phyloP scores from a whole-genome alignment of 2,329 filamentous ascomycete species.

The Clonostachys chloroleuca region DNA sequence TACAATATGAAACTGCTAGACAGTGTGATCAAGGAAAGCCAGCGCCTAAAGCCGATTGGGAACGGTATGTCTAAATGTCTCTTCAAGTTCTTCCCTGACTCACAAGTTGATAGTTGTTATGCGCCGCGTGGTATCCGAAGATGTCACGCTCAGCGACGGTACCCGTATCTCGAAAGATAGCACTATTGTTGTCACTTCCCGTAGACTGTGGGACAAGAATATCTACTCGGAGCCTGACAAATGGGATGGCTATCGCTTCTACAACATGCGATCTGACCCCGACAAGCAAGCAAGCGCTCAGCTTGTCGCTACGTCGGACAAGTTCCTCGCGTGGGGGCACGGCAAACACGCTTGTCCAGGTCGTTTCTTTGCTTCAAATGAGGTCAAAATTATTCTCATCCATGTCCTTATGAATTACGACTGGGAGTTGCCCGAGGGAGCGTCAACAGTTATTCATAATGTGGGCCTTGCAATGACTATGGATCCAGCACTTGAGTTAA shows the following conservation, averaged over 20 bases:
- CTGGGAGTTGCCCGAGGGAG: not conserved
- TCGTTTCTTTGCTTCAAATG: slow-evolving; percentile 28
- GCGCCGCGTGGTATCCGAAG: slow-evolving; percentile 3
- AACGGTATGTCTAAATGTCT: slow-evolving; percentile 12
- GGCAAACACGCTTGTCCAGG: slow-evolving; percentile 32
- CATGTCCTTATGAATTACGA: slow-evolving; percentile 24
- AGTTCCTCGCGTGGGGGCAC: slow-evolving; percentile 29
- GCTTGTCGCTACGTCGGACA: slow-evolving; percentile 23
- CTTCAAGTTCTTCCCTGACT: not conserved
- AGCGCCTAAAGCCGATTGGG: slow-evolving; percentile 36
- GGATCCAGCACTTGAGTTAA: too few relatives aligned
- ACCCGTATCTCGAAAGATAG: slow-evolving; percentile 10
- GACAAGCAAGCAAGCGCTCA: slow-evolving; percentile 16
- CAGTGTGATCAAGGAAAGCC: slow-evolving; percentile 44
- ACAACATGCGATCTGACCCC: slow-evolving; percentile 13
- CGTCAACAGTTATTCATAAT: too few relatives aligned
- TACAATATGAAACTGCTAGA: slow-evolving; percentile 40
- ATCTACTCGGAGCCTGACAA: slow-evolving; percentile 11
- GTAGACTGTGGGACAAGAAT: slow-evolving; percentile 8
- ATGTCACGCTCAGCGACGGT: slow-evolving; percentile 10
- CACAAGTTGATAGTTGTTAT: not conserved
- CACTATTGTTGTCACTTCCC: slow-evolving; percentile 6
- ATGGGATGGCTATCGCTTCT: slow-evolving; percentile 19
- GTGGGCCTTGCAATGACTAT: too few relatives aligned
- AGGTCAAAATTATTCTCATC: slow-evolving; percentile 26